phyloP scores from a whole-genome alignment of 306 rosid species.

The Casuarina equisetifolia region DNA sequence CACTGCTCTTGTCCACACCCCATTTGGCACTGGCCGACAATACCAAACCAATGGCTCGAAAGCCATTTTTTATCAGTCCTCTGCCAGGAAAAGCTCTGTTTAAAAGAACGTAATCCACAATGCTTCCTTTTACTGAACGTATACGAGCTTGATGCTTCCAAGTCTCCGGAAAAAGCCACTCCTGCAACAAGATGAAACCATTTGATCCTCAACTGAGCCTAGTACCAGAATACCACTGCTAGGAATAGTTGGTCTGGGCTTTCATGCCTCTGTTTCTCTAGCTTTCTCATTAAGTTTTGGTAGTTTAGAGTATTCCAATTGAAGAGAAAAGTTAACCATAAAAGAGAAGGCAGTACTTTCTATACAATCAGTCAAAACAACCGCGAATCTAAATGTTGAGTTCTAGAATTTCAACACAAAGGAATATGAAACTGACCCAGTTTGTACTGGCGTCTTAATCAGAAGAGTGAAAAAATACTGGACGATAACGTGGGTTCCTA shows the following conservation, averaged over 20 bases:
- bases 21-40: constrained; percentile 77
- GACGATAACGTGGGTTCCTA: neutral
- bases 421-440: neutral
- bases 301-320: neutral
- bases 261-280: neutral
- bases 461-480: neutral
- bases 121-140: constrained; percentile 28
- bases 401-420: neutral
- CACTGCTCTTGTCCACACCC: constrained; percentile 73
- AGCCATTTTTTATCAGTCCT: constrained; percentile 52
- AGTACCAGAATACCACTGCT: neutral
- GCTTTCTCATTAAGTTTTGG: neutral
- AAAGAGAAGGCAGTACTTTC: neutral
- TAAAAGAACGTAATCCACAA: constrained; percentile 16
- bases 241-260: neutral
- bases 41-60: constrained; percentile 74
- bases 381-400: neutral
- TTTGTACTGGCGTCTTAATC: neutral
- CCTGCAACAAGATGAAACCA: constrained; percentile 6
- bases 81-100: constrained; percentile 19
- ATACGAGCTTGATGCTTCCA: constrained; percentile 28
- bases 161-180: constrained; percentile 11
- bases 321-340: neutral
- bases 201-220: constrained; percentile 1
- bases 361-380: neutral